Evolutionary conservation across 352 stramenopile genomes (phyloP).

Genomic region (Phytophthora chlamydospora): DNA sequence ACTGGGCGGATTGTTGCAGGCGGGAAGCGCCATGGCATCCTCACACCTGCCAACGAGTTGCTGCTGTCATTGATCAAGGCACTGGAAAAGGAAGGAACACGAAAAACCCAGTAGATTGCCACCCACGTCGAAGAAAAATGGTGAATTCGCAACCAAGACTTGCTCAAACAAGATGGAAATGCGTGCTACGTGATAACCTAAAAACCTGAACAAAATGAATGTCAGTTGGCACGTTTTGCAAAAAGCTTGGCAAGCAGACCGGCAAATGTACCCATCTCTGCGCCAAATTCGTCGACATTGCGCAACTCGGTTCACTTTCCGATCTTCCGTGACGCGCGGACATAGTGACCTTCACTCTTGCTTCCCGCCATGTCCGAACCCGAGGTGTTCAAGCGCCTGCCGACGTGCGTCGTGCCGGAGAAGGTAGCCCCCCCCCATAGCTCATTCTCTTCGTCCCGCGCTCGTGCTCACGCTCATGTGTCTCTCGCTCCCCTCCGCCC

Average conservation of each 20-base stretch:
- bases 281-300: constrained; percentile 27
- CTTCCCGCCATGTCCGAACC: constrained; percentile 18
- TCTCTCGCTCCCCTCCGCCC: background rate
- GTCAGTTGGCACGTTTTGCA: no score
- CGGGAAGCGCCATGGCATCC: constrained; percentile 48
- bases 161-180: background rate
- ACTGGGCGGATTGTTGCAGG: constrained; percentile 62
- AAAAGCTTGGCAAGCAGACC: no score
- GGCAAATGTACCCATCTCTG: no score
- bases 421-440: constrained; percentile 41
- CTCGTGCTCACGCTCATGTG: background rate
- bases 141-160: no score
- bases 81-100: constrained; percentile 48
- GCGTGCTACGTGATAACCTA: no score
- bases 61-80: constrained; percentile 62
- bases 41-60: constrained; percentile 71
- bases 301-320: constrained; percentile 23
- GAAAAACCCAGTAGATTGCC: background rate
- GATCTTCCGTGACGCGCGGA: constrained; percentile 20
- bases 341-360: constrained; percentile 27
- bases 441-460: background rate
- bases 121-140: no score
- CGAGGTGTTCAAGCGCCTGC: constrained; percentile 61
- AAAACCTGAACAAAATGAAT: no score
- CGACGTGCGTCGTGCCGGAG: constrained; percentile 55